These are phyloP conservation scores for Aphanomyces euteiches DNA, from an alignment of 352 stramenopile genomes.

Conservation along the genomic window DNA sequence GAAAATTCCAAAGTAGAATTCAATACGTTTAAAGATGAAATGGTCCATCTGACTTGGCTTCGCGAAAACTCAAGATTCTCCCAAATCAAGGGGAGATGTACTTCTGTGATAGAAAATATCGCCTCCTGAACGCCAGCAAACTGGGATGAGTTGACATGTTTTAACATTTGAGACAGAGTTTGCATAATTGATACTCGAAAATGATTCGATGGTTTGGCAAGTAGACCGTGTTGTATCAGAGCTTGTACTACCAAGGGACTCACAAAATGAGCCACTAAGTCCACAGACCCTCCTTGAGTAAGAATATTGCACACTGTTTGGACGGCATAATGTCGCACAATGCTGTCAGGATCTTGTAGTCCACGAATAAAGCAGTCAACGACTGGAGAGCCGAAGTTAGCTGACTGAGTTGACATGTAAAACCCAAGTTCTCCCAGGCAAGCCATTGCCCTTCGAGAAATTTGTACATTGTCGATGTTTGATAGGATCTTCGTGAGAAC, in stretches of 20 bases:
- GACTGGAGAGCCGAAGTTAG: slow-evolving; percentile 37
- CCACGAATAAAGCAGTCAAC: slow-evolving; percentile 39
- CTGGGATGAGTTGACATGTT: slow-evolving; percentile 38
- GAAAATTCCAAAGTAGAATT: slow-evolving; percentile 48
- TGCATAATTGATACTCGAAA: slow-evolving; percentile 49
- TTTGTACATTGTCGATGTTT: neutral
- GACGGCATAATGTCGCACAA: slow-evolving; percentile 52
- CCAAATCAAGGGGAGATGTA: slow-evolving; percentile 34
- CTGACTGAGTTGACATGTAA: slow-evolving; percentile 62
- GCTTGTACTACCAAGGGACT: slow-evolving; percentile 42
- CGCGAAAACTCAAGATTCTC: neutral
- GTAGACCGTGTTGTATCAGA: slow-evolving; percentile 39
- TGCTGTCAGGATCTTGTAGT: slow-evolving; percentile 43
- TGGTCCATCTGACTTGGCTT: slow-evolving; percentile 35
- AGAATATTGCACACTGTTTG: slow-evolving; percentile 65
- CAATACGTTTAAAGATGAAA: slow-evolving; percentile 60
- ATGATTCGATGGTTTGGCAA: slow-evolving; percentile 23
- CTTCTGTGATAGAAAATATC: slow-evolving; percentile 48
- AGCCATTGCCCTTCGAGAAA: slow-evolving; percentile 35
- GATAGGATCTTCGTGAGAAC: slow-evolving; percentile 1
- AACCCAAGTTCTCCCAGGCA: slow-evolving; percentile 73
- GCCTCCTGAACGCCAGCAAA: slow-evolving; percentile 41
- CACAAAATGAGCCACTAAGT: slow-evolving; percentile 39
- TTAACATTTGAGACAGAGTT: slow-evolving; percentile 50
- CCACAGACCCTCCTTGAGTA: slow-evolving; percentile 38